These are phyloP conservation scores for Penicillium sp. DNA, from an alignment of 2,329 filamentous ascomycete genomes.

Conservation along the genomic window DNA sequence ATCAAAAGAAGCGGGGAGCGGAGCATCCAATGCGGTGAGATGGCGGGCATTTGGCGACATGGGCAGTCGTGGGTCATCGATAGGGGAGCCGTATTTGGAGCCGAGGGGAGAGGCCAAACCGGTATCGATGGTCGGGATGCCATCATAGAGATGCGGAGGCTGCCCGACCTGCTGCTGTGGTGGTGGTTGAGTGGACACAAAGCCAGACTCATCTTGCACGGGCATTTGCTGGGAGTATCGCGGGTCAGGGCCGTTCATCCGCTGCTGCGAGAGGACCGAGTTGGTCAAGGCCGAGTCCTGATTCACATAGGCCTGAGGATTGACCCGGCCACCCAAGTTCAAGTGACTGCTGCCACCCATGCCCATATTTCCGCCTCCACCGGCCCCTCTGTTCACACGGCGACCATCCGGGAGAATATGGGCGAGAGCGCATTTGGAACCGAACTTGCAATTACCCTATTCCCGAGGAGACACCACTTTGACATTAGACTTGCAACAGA, in stretches of 20 bases:
- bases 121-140: slow-evolving; percentile 53
- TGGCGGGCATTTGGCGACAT: slow-evolving; percentile 67
- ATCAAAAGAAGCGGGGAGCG: slow-evolving; percentile 89
- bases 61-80: slow-evolving; percentile 69
- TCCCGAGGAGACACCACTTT: not conserved
- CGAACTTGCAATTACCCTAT: slow-evolving; percentile 98
- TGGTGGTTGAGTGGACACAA: slow-evolving; percentile 42
- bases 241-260: slow-evolving; percentile 46
- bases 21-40: slow-evolving; percentile 90
- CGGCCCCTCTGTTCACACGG: slow-evolving; percentile 63
- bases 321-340: slow-evolving; percentile 61
- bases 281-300: slow-evolving; percentile 69
- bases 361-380: slow-evolving; percentile 28
- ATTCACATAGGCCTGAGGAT: slow-evolving; percentile 56
- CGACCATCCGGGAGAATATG: slow-evolving; percentile 92
- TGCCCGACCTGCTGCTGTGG: slow-evolving; percentile 9
- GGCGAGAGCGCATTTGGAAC: slow-evolving; percentile 92
- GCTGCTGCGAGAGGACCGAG: slow-evolving; percentile 61
- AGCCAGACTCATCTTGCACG: slow-evolving; percentile 39
- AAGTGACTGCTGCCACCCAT: slow-evolving; percentile 54
- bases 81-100: slow-evolving; percentile 74
- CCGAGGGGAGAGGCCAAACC: slow-evolving; percentile 53
- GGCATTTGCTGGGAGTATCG: slow-evolving; percentile 38
- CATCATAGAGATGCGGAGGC: slow-evolving; percentile 37
- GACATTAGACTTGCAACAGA: no score